These are phyloP conservation scores for Sphagnurus paluster DNA, from an alignment of 1,284 basidiomycete species.

Conservation along the genomic window DNA sequence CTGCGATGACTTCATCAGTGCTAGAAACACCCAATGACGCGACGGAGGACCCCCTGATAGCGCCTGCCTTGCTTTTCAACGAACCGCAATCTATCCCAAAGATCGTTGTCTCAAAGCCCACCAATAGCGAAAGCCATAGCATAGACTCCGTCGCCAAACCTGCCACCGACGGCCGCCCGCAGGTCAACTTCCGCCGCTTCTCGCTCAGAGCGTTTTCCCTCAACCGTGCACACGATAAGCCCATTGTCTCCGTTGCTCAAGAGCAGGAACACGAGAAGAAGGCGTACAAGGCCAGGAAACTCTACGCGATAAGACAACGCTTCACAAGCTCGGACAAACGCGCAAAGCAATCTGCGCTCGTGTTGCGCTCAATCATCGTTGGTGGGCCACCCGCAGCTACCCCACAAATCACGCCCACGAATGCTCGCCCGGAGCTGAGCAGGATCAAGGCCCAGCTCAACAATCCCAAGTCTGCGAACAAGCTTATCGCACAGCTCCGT, in stretches of 20 bases:
- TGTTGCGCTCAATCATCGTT: constrained; percentile 67
- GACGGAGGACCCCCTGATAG: neutral
- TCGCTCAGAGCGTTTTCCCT: constrained; percentile 24
- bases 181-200: constrained; percentile 18
- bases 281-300: constrained; percentile 27
- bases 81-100: neutral
- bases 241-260: constrained; percentile 33
- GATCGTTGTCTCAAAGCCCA: constrained; percentile 10
- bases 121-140: neutral
- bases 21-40: neutral
- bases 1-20: neutral
- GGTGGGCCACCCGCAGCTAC: constrained; percentile 46
- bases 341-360: constrained; percentile 61
- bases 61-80: neutral
- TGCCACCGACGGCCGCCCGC: constrained; percentile 1
- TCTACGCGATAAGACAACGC: constrained; percentile 33
- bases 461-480: constrained; percentile 65
- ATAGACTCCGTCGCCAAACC: neutral
- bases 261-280: constrained; percentile 46
- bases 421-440: constrained; percentile 53
- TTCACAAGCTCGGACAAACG: constrained; percentile 52
- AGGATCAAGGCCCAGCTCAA: constrained; percentile 73
- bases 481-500: constrained; percentile 67
- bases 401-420: constrained; percentile 37
- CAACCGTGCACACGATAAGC: constrained; percentile 29